Base-by-base conservation (phyloP, 768 basidiomycete species). In the Lyophyllum shimeji region DNA sequence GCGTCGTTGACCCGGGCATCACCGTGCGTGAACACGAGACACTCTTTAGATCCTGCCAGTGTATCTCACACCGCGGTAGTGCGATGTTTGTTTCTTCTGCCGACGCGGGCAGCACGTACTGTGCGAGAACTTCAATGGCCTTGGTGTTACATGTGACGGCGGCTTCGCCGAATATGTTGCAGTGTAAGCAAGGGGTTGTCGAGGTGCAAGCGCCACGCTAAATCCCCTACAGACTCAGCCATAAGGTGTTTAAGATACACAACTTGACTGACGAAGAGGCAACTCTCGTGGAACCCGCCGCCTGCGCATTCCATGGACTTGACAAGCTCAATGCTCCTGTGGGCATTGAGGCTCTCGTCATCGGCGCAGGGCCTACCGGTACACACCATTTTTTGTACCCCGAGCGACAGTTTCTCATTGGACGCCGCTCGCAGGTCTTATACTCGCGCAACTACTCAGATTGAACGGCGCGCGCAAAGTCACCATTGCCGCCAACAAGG, bases 261-360 rank as follows among this genome's bases (percentile, higher is more conserved):
- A 89, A 92, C 69, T 76, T 91, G 47, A 80, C 83, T 9, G 87
- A 90, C 63, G 86, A 89, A 65, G 89, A 90, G 57, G 85, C 89
- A 0, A 89, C 87, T 2, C 78, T 92, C 9, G 72, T 90, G 33
- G 89, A 91, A 63, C 90, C 89, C 7, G 85, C 88, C 5, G 82
- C 89, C 6, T 92, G 89, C 62, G 90, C 89, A 27, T 79, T 92
- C 37, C 89, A 92, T 70, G 89, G 89, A 8, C 80, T 88, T 59
- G 89, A 92, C 71, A 86, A 86, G 65, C 78, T 92, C 37, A 78
- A 75, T 57, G 81, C 86, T 7, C 79, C 83, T 8, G 84, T 87
- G 46, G 89, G 89, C 9, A 71, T 82, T 21, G 86, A 90, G 33
- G 87, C 83, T n/a, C 80, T 92, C 51, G 75, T 91, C 21, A 74